Evolutionary conservation across 208 protist genomes (phyloP).

Genomic region (Herpetomonas samuelpessoai): DNA sequence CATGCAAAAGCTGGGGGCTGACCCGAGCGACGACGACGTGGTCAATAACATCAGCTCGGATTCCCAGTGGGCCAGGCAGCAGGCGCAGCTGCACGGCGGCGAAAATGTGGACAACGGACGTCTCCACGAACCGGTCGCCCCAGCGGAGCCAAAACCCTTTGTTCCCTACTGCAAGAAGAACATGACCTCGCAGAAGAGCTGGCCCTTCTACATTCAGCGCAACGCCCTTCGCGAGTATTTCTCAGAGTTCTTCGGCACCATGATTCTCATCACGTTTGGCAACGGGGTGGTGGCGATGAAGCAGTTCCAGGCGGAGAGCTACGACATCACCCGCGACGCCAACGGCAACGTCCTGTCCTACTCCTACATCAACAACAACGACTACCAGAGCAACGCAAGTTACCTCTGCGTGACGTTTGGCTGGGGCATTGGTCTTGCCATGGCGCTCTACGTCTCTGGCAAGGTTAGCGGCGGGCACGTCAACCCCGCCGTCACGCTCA

Average conservation of each 20-base stretch:
- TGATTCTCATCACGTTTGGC: conserved; percentile 19
- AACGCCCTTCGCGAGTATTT: conserved; percentile 19
- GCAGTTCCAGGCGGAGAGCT: conserved; percentile 1
- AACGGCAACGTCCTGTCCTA: not conserved
- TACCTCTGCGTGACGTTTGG: conserved; percentile 18
- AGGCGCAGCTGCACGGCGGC: too few species aligned
- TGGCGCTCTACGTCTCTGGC: conserved; percentile 15
- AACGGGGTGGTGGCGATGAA: conserved; percentile 17
- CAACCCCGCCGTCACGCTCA: conserved; percentile 21
- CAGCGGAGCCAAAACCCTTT: not conserved
- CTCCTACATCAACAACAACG: not conserved
- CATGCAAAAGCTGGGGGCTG: not conserved
- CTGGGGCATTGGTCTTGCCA: conserved; percentile 18
- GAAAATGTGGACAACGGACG: not conserved
- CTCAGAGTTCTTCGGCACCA: conserved; percentile 20
- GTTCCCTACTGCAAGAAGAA: conserved; percentile 5
- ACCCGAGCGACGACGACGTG: not conserved
- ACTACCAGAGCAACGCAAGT: not conserved
- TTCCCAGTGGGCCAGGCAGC: too few species aligned
- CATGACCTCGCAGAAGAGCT: conserved; percentile 3
- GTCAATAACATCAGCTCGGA: too few species aligned
- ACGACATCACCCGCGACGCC: not conserved
- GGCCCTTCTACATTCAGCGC: conserved; percentile 7
- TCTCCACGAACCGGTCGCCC: not conserved
- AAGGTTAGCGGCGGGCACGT: conserved; percentile 17